Base-by-base conservation (phyloP, 768 basidiomycete species). In the Coprinopsis marcescibilis region DNA sequence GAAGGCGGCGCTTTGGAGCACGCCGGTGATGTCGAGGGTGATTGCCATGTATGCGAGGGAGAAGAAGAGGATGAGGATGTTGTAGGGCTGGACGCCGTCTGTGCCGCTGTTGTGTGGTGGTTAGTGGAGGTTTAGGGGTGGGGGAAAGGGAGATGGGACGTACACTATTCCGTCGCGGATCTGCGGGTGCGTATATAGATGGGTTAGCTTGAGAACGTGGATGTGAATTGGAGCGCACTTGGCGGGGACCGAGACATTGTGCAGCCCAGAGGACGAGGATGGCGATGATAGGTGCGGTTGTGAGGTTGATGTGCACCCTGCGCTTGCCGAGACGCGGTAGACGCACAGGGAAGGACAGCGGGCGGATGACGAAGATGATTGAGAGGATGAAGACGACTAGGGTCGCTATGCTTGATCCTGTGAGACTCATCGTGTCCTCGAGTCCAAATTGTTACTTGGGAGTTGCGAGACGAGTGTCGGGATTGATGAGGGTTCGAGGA, bases 1-100 rank as follows among this genome's bases (percentile, higher is more conserved):
- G 65, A 90, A 92, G 0, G 94, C 93, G 1, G 92, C 81, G 11
- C 85, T 85, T 42, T 87, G 80, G 3, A 98, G 73, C 12, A 93
- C 72, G 3, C 95, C 95, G 0, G 92, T 92, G 6, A 85, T 76
- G 57, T 97, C 95, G 33, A 97, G 73, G 0, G 93, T 89, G 26
- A 96, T 85, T 3, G 92, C 83, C 72, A 96, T 85, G 65, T 97
- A 97, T 0, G 93, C 91, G 39, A 96, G 71, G 2, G 87, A 89
- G 56, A 91, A 81, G 66, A 98, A 97, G 1, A 98, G 68, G 19
- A 90, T 89, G 62, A 98, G 78, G 53, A 98, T 93, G 60, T 96
- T 89, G 58, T 93, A 89, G 0, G 94, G 94, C 53, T 86, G 79
- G 19, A 97, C 76, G 3, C 84, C 84, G 49, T 83, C 83, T 56